Percentiles rank a stretch among this genome's conserved stretches.
phyloP scores from a whole-genome alignment of 1,284 basidiomycete genomes.

The Ceratobasidium sp. region DNA sequence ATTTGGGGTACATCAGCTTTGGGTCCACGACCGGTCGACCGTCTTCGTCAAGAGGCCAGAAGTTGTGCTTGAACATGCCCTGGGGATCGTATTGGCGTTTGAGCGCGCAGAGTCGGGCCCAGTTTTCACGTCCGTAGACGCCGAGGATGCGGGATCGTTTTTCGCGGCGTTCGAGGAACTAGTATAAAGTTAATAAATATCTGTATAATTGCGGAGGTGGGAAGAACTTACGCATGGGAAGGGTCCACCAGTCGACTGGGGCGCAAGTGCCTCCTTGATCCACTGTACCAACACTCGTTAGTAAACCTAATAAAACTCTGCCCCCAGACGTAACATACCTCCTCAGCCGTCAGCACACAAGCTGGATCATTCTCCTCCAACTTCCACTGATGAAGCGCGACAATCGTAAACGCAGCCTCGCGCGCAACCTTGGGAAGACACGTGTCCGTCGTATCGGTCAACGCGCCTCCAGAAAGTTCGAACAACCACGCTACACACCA shows the following conservation, averaged over 20 bases:
- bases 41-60: constrained; percentile 78
- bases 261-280: constrained; percentile 78
- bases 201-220: constrained; percentile 44
- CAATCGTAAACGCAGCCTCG: constrained; percentile 85
- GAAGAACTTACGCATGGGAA: constrained; percentile 78
- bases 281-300: constrained; percentile 64
- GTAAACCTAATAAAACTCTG: too few species aligned
- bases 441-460: constrained; percentile 76
- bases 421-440: constrained; percentile 84
- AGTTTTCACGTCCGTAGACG: constrained; percentile 65
- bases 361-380: constrained; percentile 82
- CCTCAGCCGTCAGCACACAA: constrained; percentile 84
- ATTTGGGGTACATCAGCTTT: neutral
- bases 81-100: constrained; percentile 82
- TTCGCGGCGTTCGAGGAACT: constrained; percentile 82
- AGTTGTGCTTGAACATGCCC: constrained; percentile 76
- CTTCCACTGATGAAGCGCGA: constrained; percentile 93
- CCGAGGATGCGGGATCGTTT: constrained; percentile 61
- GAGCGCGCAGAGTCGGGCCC: constrained; percentile 74
- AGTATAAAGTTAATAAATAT: constrained; percentile 49
- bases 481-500: constrained; percentile 82
- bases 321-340: constrained; percentile 62
- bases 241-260: constrained; percentile 81
- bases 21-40: constrained; percentile 58
- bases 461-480: constrained; percentile 87